phyloP scores from a whole-genome alignment of 2,329 filamentous ascomycete species.

The Fusarium buxicola region DNA sequence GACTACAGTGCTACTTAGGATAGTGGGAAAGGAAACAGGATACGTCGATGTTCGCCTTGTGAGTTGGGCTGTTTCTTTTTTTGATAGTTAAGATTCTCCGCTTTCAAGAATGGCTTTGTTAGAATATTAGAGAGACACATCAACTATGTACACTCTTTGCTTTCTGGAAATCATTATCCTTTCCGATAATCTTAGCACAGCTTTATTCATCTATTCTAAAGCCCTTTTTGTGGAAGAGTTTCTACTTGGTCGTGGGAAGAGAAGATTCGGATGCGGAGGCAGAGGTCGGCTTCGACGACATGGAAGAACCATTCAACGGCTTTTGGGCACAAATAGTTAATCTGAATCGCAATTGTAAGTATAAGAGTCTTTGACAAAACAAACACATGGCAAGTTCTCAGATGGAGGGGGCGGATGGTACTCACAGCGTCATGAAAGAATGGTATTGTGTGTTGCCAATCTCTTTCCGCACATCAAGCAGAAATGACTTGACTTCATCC shows the following conservation, averaged over 20 bases:
- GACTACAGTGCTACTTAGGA: too few relatives aligned
- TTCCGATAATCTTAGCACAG: neutral
- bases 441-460: conserved; percentile 40
- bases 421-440: conserved; percentile 43
- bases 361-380: neutral
- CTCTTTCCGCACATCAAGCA: conserved; percentile 35
- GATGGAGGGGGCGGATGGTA: conserved; percentile 4
- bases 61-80: too few relatives aligned
- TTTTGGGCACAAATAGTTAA: conserved; percentile 37
- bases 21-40: too few relatives aligned
- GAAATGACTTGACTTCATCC: conserved; percentile 31
- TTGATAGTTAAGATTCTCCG: neutral
- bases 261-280: conserved; percentile 27
- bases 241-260: conserved; percentile 4
- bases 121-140: neutral
- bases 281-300: conserved; percentile 23
- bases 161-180: neutral
- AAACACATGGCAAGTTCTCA: conserved; percentile 8
- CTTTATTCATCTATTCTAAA: neutral
- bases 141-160: neutral
- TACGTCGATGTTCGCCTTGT: too few relatives aligned
- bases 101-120: conserved; percentile 1
- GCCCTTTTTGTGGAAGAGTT: neutral
- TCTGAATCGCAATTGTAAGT: conserved; percentile 20
- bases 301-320: conserved; percentile 19